Base-by-base conservation (phyloP, 352 stramenopile genomes). In the Phytophthora constricta region DNA sequence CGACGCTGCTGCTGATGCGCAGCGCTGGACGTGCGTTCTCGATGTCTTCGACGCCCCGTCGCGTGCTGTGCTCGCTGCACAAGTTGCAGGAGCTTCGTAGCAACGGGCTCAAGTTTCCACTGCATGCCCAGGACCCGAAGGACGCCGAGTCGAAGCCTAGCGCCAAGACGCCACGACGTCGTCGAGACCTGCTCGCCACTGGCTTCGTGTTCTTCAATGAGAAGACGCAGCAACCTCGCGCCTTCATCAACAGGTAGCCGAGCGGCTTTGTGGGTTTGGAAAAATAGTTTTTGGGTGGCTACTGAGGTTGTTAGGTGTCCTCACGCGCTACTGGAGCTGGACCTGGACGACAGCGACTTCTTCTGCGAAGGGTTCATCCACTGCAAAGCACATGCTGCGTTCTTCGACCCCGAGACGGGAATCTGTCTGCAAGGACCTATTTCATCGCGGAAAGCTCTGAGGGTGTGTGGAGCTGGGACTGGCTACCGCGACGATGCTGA, bases 331-430 rank as follows among this genome's bases (percentile, higher is more conserved):
- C 63, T 93, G 58, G 84, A 95, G 68, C 66, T 95, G 48, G 84
- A 95, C 59, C 65, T 90, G 49, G 83, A 92, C 66, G 87, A 93
- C 75, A 84, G 78, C 68, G 84, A 93, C 60, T 95, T 95, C 62
- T 91, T 93, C 65, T 80, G 68, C 53, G 79, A 91, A 70, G 84
- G 84, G 13, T 91, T 93, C 54, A 69, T 95, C 43, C 82, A 91
- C 58, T 95, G 86, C 78, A 95, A 95, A 58, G 83, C 74, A 2
- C 86, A 95, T 63, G 86, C 82, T 37, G 84, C 86, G 14, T 90
- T 91, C 70, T 95, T 95, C 58, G 86, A 95, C 58, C 83, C 86
- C 78, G 80, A 72, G 22, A 90, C 84, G 11, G 84, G 84, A 2
- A 86, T 92, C 20, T 92, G 84, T 50, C 62, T 92, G 7, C 76